Evolutionary conservation across 441 rosid genomes (phyloP), one percentile per base, ranked within the genome.

Genomic region (Erysimum pusillum): DNA sequence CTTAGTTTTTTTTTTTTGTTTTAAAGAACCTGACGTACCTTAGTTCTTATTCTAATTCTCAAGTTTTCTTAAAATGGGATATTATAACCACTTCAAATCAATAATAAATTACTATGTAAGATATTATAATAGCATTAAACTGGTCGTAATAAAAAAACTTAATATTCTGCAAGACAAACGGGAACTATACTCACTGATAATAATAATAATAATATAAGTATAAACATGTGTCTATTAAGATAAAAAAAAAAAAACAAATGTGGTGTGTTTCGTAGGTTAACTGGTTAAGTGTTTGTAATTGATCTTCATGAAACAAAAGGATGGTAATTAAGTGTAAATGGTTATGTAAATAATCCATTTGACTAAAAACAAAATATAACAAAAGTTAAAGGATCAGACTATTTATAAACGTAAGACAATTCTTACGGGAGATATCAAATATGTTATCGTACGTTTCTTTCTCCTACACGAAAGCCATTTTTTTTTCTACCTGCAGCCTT

Each of bases 391-490:
- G n/a, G n/a, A n/a, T n/a, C 35, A 10, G 48, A 45, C 36, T 13
- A 71, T 71, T 60, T 14, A 48, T 3, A 34, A 34, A 48, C 68
- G 61, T 49, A 52, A 63, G 69, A 52, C 34, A 41, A 73, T 28
- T 69, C 76, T 73, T 52, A 63, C 63, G 45, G 62, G 42, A 52
- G 5, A 11, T 51, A 12, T 52, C 54, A 39, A 12, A 14, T 71
- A 38, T 31, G 46, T 31, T n/a, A 22, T 18, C 56, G 17, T 58
- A 70, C 36, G 74, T 71, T 71, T 71, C 67, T 44, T 48, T 48
- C 38, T 15, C 12, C 28, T 15, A 8, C 53, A 62, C 69, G 35
- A 38, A 46, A 71, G 10, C 67, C 65, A 11, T 53, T 68, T n/a
- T 3, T 41, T 28, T 25, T 69, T 31, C 12, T 28, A 41, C 15